Evolutionary conservation across 148 eudicot species (phyloP), one percentile per base, ranked within the genome.

Genomic region (Pharnaceum exiguum): DNA sequence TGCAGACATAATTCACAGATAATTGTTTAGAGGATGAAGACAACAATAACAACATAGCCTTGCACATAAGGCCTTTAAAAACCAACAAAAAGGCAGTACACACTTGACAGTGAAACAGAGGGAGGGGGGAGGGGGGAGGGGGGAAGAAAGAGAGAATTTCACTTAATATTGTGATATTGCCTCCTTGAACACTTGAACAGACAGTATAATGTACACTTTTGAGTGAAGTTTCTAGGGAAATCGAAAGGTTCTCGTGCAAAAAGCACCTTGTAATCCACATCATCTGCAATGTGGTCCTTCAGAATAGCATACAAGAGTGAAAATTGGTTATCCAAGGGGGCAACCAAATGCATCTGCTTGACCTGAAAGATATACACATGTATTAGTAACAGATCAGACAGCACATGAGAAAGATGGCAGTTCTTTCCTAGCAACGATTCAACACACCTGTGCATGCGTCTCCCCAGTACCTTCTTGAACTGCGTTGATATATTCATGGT

Each of bases 201-300:
- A n/a, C n/a, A n/a, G n/a, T n/a, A n/a, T n/a, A n/a, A n/a, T n/a
- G n/a, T n/a, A n/a, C n/a, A n/a, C n/a, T n/a, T n/a, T n/a, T n/a
- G n/a, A n/a, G n/a, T n/a, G n/a, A n/a, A n/a, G n/a, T n/a, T n/a
- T n/a, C n/a, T n/a, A n/a, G n/a, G n/a, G n/a, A n/a, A n/a, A n/a
- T n/a, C n/a, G n/a, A n/a, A n/a, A n/a, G n/a, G n/a, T n/a, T n/a
- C n/a, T n/a, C n/a, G n/a, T n/a, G n/a, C n/a, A n/a, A n/a, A n/a
- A n/a, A n/a, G 80, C 78, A 89, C 99, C 96, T 94, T 94, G 47
- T 89, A 94, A 71, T 89, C 83, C 57, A 75, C 83, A 71, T 94
- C 95, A 67, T 86, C 89, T 45, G 96, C 68, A 23, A 94, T 82
- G 62, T 94, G 99, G 38, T 94, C 96, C 75, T 75, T 83, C n/a